phyloP scores from a whole-genome alignment of 2,329 filamentous ascomycete genomes.

The Microdochium trichocladiopsis region DNA sequence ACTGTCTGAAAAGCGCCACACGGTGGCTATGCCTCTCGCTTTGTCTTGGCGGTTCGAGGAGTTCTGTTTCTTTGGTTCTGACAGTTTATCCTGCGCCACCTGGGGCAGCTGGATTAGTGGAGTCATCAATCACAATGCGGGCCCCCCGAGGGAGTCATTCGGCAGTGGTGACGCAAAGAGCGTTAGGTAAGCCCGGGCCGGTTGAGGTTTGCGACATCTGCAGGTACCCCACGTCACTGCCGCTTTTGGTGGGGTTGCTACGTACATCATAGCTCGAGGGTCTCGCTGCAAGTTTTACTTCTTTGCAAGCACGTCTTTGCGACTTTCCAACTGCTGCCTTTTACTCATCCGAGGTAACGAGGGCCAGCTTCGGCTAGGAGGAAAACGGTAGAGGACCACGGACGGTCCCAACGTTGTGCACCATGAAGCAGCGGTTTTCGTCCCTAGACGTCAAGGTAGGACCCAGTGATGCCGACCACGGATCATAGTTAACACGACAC shows the following conservation, averaged over 20 bases:
- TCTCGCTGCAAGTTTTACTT: background rate
- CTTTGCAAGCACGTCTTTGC: background rate
- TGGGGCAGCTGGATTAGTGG: too few species aligned
- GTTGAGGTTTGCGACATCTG: background rate
- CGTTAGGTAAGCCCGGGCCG: too few species aligned
- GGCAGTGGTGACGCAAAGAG: background rate
- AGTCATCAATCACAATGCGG: background rate
- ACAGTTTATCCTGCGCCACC: too few species aligned
- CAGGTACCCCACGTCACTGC: background rate
- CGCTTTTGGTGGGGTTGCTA: background rate
- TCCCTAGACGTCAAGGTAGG: constrained; percentile 48
- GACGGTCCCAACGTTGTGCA: constrained; percentile 22
- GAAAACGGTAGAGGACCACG: background rate
- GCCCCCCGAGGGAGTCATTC: background rate
- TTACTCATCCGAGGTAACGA: background rate
- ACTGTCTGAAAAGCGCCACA: too few species aligned
- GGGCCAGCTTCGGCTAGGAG: background rate
- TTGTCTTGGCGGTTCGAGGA: too few species aligned
- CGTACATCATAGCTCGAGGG: background rate
- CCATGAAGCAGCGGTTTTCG: constrained; percentile 53
- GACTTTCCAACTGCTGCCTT: background rate
- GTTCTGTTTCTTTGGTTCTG: too few species aligned
- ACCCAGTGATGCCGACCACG: too few species aligned
- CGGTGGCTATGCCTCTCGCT: too few species aligned
- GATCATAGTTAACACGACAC: too few species aligned